Conservation (phyloP, 2,329 filamentous ascomycete species). For the Byssothecium circinans region DNA sequence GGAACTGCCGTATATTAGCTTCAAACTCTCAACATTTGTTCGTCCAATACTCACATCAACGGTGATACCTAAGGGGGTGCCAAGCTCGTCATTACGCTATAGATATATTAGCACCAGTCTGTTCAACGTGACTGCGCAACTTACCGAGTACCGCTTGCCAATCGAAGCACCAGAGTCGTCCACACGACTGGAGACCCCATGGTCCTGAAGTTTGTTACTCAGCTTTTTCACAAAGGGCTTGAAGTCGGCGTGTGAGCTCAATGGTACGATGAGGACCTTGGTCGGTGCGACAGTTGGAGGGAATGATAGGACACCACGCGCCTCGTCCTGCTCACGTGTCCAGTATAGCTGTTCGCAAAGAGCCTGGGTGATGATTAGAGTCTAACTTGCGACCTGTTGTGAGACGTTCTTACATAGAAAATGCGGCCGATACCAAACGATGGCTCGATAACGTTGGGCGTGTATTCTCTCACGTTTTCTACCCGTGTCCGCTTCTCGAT, state of each 20-base stretch:
- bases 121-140: slow-evolving; percentile 5
- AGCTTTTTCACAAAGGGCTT: slow-evolving; percentile 73
- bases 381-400: background rate
- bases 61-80: slow-evolving; percentile 90
- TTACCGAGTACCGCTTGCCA: slow-evolving; percentile 74
- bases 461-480: slow-evolving; percentile 87
- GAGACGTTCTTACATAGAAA: slow-evolving; percentile 62
- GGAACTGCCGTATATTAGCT: slow-evolving; percentile 58
- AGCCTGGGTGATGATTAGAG: slow-evolving; percentile 69
- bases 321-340: slow-evolving; percentile 81
- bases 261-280: slow-evolving; percentile 88
- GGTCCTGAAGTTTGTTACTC: slow-evolving; percentile 72
- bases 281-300: slow-evolving; percentile 82
- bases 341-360: slow-evolving; percentile 96
- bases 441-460: slow-evolving; percentile 93
- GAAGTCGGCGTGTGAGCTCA: slow-evolving; percentile 81
- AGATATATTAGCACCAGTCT: slow-evolving; percentile 18
- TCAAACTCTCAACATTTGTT: background rate
- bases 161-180: slow-evolving; percentile 92
- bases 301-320: slow-evolving; percentile 78
- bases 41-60: slow-evolving; percentile 60
- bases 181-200: slow-evolving; percentile 79
- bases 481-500: slow-evolving; percentile 82
- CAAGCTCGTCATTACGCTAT: slow-evolving; percentile 86
- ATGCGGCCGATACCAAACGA: slow-evolving; percentile 97